A percentile compares a stretch with the other conserved stretches of the same genome.
Conservation (phyloP, 2,329 filamentous ascomycete species). For the Nectriaceae sp. region DNA sequence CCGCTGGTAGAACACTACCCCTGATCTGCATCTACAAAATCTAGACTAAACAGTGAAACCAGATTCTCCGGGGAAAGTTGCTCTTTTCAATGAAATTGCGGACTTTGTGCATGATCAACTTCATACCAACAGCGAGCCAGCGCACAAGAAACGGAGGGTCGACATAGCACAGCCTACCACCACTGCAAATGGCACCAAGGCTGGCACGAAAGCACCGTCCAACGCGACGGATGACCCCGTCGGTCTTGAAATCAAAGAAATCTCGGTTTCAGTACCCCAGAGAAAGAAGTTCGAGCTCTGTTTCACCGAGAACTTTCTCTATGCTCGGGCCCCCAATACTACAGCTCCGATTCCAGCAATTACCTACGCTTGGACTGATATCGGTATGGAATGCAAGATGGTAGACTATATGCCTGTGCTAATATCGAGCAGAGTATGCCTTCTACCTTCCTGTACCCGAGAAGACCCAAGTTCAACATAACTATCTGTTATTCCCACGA, state of each 20-base stretch:
- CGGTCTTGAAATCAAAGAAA: slow-evolving; percentile 63
- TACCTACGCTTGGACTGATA: slow-evolving; percentile 61
- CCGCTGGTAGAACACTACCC: slow-evolving; percentile 47
- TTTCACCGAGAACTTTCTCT: slow-evolving; percentile 61
- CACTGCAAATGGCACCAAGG: slow-evolving; percentile 15
- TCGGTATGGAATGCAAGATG: slow-evolving; percentile 48
- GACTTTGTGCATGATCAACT: slow-evolving; percentile 51
- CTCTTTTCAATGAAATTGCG: slow-evolving; percentile 60
- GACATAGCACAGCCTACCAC: slow-evolving; percentile 40
- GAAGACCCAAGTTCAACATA: slow-evolving; percentile 65
- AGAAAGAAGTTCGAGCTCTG: slow-evolving; percentile 69
- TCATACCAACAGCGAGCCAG: slow-evolving; percentile 43
- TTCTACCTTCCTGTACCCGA: slow-evolving; percentile 67
- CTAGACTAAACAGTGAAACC: slow-evolving; percentile 12
- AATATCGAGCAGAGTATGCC: slow-evolving; percentile 50
- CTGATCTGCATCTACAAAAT: slow-evolving; percentile 12
- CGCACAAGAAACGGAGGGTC: slow-evolving; percentile 55
- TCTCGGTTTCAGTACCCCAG: slow-evolving; percentile 67
- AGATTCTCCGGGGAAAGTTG: slow-evolving; percentile 53
- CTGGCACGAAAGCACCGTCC: slow-evolving; percentile 23
- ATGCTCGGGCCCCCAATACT: slow-evolving; percentile 55
- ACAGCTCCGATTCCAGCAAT: slow-evolving; percentile 54
- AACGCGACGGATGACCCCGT: slow-evolving; percentile 52
- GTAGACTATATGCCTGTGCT: slow-evolving; percentile 1
- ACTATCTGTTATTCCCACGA: slow-evolving; percentile 64